Base-by-base conservation (phyloP, 345 rosid species). In the Rhodomyrtus tomentosa region DNA sequence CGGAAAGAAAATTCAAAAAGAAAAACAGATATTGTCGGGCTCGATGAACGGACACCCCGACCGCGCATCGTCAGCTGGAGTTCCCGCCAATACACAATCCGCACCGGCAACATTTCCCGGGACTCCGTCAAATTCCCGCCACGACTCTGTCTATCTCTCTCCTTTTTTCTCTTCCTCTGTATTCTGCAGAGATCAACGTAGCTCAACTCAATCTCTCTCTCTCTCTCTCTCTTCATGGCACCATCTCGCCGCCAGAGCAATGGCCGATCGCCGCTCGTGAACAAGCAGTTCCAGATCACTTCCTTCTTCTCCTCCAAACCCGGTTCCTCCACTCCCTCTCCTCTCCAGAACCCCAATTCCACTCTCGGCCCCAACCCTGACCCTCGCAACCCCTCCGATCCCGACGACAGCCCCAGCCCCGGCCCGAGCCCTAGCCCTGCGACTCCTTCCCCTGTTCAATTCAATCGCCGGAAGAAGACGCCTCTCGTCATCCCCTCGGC, bases 191-290 rank as follows among this genome's bases (percentile, higher is more conserved):
- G 85, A 38, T 55, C 12, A 50, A 45, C 40, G 38, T 45, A 50
- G 29, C 74, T n/a, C 68, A 53, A 82, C 45, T 38, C 84, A 13
- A 29, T 83, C 80, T 58, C 79, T 56, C 54, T 40, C 52, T 25
- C 81, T 27, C 48, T 48, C 53, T 50, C 82, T 21, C 36, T 21
- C 42, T 29, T 49, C 53, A 95, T 95, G 98, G 94, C 95, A n/a
- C 88, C 98, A 62, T 84, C 95, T 82, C 94, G 96, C 82, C 95
- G 95, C 54, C 95, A 84, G 50, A 91, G 85, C 90, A 95, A 88
- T 51, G 99, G 98, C 62, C 89, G 98, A 86, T 97, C 99, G 55
- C 98, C 99, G 62, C 88, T 95, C 85, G 98, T 93, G 18, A 96
- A 94, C 87, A 96, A 92, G 81, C 98, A 94, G 85, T 91, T 96